These are phyloP conservation scores for Plantago elongata DNA, from an alignment of 257 asterid species.

Conservation along the genomic window DNA sequence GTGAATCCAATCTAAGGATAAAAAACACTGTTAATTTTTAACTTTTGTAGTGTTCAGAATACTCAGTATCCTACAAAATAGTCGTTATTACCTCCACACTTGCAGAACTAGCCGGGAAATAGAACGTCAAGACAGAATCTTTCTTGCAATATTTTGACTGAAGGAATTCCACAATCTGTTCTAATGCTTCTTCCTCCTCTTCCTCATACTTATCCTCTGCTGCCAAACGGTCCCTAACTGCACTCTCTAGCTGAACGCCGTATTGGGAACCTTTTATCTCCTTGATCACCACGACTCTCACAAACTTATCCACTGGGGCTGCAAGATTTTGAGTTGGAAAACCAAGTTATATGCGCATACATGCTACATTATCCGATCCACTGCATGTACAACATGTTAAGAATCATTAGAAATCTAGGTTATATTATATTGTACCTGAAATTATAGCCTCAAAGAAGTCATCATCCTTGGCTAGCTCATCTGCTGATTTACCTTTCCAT, in stretches of 20 bases:
- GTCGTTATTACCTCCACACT: slow-evolving; percentile 37
- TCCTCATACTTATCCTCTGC: slow-evolving; percentile 72
- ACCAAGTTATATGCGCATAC: neutral
- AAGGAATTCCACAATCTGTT: slow-evolving; percentile 50
- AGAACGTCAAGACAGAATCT: slow-evolving; percentile 47
- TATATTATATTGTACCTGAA: slow-evolving; percentile 53
- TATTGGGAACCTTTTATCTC: slow-evolving; percentile 95
- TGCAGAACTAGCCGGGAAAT: slow-evolving; percentile 48
- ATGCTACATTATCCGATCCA: neutral
- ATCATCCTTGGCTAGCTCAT: slow-evolving; percentile 55
- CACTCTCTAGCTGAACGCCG: slow-evolving; percentile 74
- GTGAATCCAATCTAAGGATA: slow-evolving; percentile 45
- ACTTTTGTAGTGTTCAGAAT: too few relatives aligned
- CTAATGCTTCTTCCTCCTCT: slow-evolving; percentile 74
- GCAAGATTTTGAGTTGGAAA: slow-evolving; percentile 18
- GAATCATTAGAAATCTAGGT: neutral
- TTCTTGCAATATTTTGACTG: slow-evolving; percentile 70
- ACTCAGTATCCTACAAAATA: too few relatives aligned
- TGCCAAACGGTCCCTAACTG: slow-evolving; percentile 76
- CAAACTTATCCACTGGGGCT: slow-evolving; percentile 66
- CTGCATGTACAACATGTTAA: too few relatives aligned
- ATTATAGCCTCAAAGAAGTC: slow-evolving; percentile 65
- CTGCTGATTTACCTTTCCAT: slow-evolving; percentile 65
- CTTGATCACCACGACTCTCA: slow-evolving; percentile 83
- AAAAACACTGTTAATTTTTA: neutral